Evolutionary conservation across 106 monocot genomes (phyloP).

Genomic region (Agapanthus africanus): DNA sequence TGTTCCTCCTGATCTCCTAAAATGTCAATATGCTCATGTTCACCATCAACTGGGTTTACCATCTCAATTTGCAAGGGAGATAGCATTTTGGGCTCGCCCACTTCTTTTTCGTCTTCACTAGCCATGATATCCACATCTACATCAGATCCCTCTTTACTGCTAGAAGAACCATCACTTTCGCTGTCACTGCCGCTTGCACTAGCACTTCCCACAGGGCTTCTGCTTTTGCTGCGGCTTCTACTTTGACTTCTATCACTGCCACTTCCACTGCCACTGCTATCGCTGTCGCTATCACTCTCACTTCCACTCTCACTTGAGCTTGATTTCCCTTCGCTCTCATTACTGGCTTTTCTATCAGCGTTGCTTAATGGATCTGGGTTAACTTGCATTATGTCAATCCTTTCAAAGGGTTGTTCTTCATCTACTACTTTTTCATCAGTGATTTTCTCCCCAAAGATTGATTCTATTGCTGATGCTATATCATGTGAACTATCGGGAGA

Average conservation of each 20-base stretch:
- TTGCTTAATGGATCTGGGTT: constrained; percentile 26
- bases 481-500: constrained; percentile 36
- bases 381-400: constrained; percentile 28
- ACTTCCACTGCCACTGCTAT: constrained; percentile 76
- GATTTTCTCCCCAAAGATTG: constrained; percentile 21
- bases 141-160: constrained; percentile 84
- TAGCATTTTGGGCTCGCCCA: constrained; percentile 15
- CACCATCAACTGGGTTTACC: constrained; percentile 12
- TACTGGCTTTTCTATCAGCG: constrained; percentile 20
- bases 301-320: constrained; percentile 87
- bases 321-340: constrained; percentile 38
- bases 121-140: constrained; percentile 82
- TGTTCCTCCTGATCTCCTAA: constrained; percentile 20
- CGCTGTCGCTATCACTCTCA: constrained; percentile 71
- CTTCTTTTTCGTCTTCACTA: constrained; percentile 69
- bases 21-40: constrained; percentile 21
- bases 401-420: constrained; percentile 45
- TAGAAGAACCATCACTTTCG: constrained; percentile 90
- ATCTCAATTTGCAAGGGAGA: not conserved
- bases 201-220: constrained; percentile 50
- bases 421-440: constrained; percentile 23
- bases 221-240: constrained; percentile 49
- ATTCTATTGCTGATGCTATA: constrained; percentile 15
- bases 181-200: constrained; percentile 94
- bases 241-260: constrained; percentile 74